phyloP scores from a whole-genome alignment of 164 flowering plant genomes.

The Umbellularia californica region DNA sequence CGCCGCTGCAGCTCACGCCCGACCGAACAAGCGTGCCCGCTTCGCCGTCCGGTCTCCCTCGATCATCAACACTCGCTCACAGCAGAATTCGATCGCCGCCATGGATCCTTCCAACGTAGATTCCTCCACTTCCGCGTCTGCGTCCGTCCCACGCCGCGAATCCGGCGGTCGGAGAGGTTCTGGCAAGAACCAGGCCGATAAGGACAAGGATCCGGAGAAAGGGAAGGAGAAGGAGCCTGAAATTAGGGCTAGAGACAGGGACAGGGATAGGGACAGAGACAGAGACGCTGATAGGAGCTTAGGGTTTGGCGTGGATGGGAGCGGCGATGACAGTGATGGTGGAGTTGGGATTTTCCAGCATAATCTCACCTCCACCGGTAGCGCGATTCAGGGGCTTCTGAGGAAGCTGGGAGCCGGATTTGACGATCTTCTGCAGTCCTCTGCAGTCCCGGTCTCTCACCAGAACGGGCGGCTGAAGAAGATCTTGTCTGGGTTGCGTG shows the following conservation, averaged over 20 bases:
- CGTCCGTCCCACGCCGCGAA: slow-evolving; percentile 41
- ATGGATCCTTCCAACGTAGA: slow-evolving; percentile 54
- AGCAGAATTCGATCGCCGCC: slow-evolving; percentile 29
- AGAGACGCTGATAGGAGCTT: slow-evolving; percentile 8
- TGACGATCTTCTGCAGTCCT: slow-evolving; percentile 82
- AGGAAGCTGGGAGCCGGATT: slow-evolving; percentile 90
- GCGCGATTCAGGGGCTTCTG: slow-evolving; percentile 85
- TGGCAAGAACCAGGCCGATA: slow-evolving; percentile 11
- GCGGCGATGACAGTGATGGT: slow-evolving; percentile 62
- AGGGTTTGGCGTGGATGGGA: slow-evolving; percentile 53
- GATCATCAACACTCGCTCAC: slow-evolving; percentile 55
- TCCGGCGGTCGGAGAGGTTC: slow-evolving; percentile 27
- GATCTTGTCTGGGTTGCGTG: slow-evolving; percentile 79
- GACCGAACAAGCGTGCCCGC: slow-evolving; percentile 65
- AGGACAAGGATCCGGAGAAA: neutral
- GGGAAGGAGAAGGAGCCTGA: slow-evolving; percentile 74
- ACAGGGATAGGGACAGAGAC: slow-evolving; percentile 38
- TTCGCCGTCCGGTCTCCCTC: slow-evolving; percentile 32
- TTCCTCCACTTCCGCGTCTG: slow-evolving; percentile 47
- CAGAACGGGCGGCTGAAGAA: slow-evolving; percentile 89
- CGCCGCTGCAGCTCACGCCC: slow-evolving; percentile 31
- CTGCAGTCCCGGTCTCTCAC: slow-evolving; percentile 67
- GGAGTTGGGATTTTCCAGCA: slow-evolving; percentile 76
- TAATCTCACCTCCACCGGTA: slow-evolving; percentile 82
- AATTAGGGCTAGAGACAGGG: slow-evolving; percentile 54